Evolutionary conservation across 2,329 filamentous ascomycete genomes (phyloP).

Genomic region (Penicillium sp.): DNA sequence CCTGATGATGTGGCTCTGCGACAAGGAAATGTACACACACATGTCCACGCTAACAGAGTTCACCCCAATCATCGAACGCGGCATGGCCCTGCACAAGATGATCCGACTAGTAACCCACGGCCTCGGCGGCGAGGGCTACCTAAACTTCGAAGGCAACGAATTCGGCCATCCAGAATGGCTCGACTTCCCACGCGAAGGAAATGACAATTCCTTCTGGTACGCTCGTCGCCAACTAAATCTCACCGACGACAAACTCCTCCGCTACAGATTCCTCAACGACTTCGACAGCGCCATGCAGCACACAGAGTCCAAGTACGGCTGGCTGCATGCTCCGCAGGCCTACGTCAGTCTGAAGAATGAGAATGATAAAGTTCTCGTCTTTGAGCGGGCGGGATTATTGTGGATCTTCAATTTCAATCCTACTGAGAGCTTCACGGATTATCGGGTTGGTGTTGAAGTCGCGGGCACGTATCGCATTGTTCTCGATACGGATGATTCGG

Average conservation of each 20-base stretch:
- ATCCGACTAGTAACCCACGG: constrained; percentile 91
- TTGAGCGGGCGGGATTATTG: constrained; percentile 85
- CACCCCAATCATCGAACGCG: constrained; percentile 86
- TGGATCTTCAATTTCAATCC: constrained; percentile 98
- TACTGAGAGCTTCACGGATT: constrained; percentile 83
- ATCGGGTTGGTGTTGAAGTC: constrained; percentile 84
- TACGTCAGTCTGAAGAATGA: constrained; percentile 96
- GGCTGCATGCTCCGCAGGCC: constrained; percentile 83
- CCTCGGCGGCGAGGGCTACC: constrained; percentile 92
- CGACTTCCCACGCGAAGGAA: constrained; percentile 93
- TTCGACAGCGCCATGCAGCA: constrained; percentile 93
- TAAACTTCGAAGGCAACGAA: constrained; percentile 99
- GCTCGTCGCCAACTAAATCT: constrained; percentile 92
- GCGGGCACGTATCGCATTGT: constrained; percentile 86
- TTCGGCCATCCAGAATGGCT: constrained; percentile 99
- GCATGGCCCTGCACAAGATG: constrained; percentile 95
- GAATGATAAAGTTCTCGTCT: constrained; percentile 90
- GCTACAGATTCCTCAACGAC: constrained; percentile 89
- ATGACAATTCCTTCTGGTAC: constrained; percentile 92
- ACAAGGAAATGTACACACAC: constrained; percentile 96
- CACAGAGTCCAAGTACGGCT: constrained; percentile 85
- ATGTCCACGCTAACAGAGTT: constrained; percentile 88
- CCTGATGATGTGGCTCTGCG: constrained; percentile 96
- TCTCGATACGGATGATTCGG: constrained; percentile 76
- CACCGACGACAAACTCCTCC: constrained; percentile 79